Percentiles rank a stretch among this genome's conserved stretches.
Evolutionary conservation across 805 yeast genomes (phyloP).

Genomic region (Candida yuanshanica): DNA sequence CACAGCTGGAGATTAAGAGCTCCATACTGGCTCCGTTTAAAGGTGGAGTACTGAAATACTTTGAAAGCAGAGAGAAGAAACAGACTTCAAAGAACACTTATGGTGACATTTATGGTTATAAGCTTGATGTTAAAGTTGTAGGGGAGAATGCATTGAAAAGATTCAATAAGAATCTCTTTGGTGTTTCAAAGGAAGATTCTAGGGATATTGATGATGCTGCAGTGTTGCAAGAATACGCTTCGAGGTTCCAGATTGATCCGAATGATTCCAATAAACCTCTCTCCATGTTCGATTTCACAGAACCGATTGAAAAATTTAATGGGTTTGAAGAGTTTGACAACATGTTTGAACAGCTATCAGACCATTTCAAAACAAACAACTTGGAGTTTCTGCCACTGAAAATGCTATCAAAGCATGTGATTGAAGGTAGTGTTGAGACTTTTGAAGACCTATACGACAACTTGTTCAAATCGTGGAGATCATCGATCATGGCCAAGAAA

Average conservation of each 20-base stretch:
- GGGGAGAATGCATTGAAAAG: background rate
- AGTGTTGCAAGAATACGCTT: slow-evolving; percentile 15
- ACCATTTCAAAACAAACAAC: slow-evolving; percentile 24
- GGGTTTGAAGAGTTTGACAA: slow-evolving; percentile 32
- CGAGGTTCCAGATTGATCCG: slow-evolving; percentile 5
- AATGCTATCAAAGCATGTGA: background rate
- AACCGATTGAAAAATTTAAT: slow-evolving; percentile 21
- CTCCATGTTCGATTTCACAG: slow-evolving; percentile 20
- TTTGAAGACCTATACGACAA: slow-evolving; percentile 3
- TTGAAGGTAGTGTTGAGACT: background rate
- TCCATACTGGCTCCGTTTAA: slow-evolving; percentile 8
- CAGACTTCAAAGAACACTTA: background rate
- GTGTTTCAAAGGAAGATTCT: background rate
- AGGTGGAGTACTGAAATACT: background rate
- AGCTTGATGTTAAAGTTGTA: background rate
- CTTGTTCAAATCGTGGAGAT: slow-evolving; percentile 8
- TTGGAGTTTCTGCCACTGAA: slow-evolving; percentile 8
- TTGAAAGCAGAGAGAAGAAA: slow-evolving; percentile 1
- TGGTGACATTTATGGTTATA: background rate
- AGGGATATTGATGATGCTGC: slow-evolving; percentile 5
- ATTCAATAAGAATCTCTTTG: slow-evolving; percentile 7
- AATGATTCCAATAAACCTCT: slow-evolving; percentile 1
- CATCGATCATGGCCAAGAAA: slow-evolving; percentile 6
- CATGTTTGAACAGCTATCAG: slow-evolving; percentile 32
- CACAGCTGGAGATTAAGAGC: slow-evolving; percentile 4